A percentile compares a stretch with the other conserved stretches of the same genome.
These are phyloP conservation scores for Blastobotrys niveus DNA, from an alignment of 1,139 yeast genomes.

Conservation along the genomic window DNA sequence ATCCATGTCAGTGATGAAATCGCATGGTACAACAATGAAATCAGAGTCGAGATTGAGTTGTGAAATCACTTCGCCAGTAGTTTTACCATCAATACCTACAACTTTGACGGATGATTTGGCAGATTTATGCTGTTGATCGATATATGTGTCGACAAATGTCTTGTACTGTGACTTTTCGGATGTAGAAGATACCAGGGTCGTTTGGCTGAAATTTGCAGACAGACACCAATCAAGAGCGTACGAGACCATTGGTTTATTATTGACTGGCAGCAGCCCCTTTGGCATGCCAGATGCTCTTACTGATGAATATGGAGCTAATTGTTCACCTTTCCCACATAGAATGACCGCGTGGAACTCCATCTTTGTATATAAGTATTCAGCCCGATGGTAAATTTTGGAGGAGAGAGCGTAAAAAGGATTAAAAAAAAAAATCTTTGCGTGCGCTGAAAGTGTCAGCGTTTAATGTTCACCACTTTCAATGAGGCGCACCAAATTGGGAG, in stretches of 20 bases:
- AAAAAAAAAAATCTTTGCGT: too few relatives aligned
- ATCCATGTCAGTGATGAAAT: constrained; percentile 84
- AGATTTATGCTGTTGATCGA: constrained; percentile 2
- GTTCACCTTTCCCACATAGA: constrained; percentile 78
- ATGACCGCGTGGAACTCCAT: constrained; percentile 94
- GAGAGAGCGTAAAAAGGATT: too few relatives aligned
- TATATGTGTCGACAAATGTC: constrained; percentile 6
- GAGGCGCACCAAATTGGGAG: too few relatives aligned
- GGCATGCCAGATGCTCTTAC: constrained; percentile 50
- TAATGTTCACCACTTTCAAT: too few relatives aligned
- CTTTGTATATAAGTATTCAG: too few relatives aligned
- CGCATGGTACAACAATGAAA: constrained; percentile 85
- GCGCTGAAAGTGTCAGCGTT: too few relatives aligned
- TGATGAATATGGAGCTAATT: constrained; percentile 62
- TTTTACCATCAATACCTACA: constrained; percentile 18
- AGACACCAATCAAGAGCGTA: constrained; percentile 93
- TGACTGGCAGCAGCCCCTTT: constrained; percentile 84
- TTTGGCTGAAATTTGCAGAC: constrained; percentile 45
- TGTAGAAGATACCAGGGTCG: constrained; percentile 47
- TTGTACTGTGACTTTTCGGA: constrained; percentile 13
- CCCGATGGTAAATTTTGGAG: too few relatives aligned
- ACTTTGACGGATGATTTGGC: constrained; percentile 18
- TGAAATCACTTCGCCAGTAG: constrained; percentile 57
- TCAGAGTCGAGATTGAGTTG: constrained; percentile 45
- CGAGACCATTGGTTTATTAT: constrained; percentile 83